These are phyloP conservation scores for Colletotrichum eleusines DNA, from an alignment of 2,329 filamentous ascomycete genomes.

Conservation along the genomic window DNA sequence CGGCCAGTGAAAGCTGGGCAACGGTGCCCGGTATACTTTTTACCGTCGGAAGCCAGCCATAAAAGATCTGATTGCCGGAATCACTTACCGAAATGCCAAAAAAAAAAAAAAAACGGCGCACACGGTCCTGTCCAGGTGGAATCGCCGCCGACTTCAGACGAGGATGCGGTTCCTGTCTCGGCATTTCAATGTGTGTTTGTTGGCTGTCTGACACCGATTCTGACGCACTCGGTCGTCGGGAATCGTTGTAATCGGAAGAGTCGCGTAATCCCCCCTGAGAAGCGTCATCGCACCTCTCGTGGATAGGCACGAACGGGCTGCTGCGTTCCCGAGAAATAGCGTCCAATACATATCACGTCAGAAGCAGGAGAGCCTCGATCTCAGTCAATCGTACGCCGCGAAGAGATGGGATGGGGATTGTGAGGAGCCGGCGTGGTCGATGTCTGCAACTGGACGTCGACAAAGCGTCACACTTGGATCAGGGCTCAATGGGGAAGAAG, in stretches of 20 bases:
- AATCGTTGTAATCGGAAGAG: background rate
- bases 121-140: background rate
- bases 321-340: background rate
- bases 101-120: no score
- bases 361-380: background rate
- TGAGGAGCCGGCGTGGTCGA: background rate
- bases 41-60: background rate
- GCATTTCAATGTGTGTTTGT: no score
- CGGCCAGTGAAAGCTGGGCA: background rate
- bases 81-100: no score
- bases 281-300: background rate
- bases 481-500: background rate
- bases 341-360: background rate
- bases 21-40: background rate
- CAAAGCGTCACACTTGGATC: background rate
- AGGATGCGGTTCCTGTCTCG: background rate
- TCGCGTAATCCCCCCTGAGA: background rate
- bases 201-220: no score
- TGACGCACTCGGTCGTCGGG: background rate
- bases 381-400: background rate
- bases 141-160: background rate
- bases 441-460: background rate
- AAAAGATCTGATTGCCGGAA: background rate
- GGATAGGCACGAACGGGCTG: conserved; percentile 1
- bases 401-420: conserved; percentile 6